Conservation (phyloP, 345 rosid species). For the Salix dunnii region DNA sequence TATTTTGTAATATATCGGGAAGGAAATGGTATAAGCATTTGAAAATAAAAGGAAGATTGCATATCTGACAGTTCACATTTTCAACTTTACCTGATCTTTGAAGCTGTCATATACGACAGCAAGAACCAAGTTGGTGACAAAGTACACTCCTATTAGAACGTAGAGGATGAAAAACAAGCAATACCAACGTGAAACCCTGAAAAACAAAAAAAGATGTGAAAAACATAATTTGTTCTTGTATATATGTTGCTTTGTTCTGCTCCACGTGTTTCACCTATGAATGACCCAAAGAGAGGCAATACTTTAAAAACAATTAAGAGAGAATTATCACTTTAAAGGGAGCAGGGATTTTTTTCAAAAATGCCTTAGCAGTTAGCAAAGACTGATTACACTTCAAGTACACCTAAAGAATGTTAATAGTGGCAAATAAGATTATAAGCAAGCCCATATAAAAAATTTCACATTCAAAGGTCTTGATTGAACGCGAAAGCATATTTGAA, state of each 20-base stretch:
- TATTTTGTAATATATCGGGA: not conserved
- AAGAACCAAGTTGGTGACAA: conserved; percentile 94
- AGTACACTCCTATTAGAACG: conserved; percentile 87
- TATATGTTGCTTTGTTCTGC: not conserved
- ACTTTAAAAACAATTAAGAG: not conserved
- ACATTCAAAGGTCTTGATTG: not conserved
- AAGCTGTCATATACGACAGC: conserved; percentile 97
- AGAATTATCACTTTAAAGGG: not conserved
- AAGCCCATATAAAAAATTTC: not conserved
- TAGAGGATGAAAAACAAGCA: conserved; percentile 72
- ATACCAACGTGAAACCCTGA: conserved; percentile 89
- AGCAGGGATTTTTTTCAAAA: too few species aligned
- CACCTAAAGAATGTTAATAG: too few species aligned
- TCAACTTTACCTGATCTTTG: conserved; percentile 68
- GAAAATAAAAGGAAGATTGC: not conserved
- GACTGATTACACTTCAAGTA: too few species aligned
- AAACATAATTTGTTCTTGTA: not conserved
- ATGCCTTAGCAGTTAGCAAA: not conserved
- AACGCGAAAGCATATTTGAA: not conserved
- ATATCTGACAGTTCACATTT: not conserved
- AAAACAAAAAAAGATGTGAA: conserved; percentile 8
- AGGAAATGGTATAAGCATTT: not conserved
- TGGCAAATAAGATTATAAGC: not conserved
- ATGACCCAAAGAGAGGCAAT: not conserved
- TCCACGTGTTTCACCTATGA: not conserved